phyloP scores from a whole-genome alignment of 2,329 filamentous ascomycete species.

The Aspergillus alliaceus region DNA sequence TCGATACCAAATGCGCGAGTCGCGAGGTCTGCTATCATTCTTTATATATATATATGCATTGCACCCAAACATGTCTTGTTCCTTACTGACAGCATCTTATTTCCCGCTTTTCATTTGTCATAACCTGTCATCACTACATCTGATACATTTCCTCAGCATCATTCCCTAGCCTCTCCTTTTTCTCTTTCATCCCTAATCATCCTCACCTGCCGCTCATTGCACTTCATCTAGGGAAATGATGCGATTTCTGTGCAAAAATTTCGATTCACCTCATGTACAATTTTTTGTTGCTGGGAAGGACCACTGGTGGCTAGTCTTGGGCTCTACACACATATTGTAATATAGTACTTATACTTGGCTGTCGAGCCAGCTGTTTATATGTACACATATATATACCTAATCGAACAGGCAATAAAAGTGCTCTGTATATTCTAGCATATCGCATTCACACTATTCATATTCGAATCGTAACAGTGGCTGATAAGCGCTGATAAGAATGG shows the following conservation, averaged over 20 bases:
- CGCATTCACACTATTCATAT: neutral
- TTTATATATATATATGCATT: conserved; percentile 24
- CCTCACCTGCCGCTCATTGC: conserved; percentile 17
- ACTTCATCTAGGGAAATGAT: conserved; percentile 8
- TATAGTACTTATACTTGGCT: conserved; percentile 26
- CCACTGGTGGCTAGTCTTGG: conserved; percentile 22
- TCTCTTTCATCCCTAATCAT: conserved; percentile 12
- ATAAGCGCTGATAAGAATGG: neutral
- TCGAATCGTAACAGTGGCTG: neutral
- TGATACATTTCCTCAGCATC: conserved; percentile 11
- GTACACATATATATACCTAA: conserved; percentile 24
- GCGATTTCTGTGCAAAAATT: conserved; percentile 20
- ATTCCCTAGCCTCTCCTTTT: conserved; percentile 3
- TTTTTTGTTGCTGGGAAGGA: conserved; percentile 24
- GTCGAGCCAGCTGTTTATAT: conserved; percentile 21
- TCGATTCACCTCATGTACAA: conserved; percentile 18
- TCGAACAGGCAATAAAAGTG: conserved; percentile 7
- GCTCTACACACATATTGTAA: conserved; percentile 32
- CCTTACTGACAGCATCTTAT: conserved; percentile 21
- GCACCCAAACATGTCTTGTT: conserved; percentile 10
- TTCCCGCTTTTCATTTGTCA: conserved; percentile 11
- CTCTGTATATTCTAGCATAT: neutral
- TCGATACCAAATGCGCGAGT: conserved; percentile 35
- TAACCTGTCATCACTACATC: conserved; percentile 3
- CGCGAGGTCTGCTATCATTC: conserved; percentile 29